phyloP scores from a whole-genome alignment of 805 yeast species.

The Yueomyces sp. region DNA sequence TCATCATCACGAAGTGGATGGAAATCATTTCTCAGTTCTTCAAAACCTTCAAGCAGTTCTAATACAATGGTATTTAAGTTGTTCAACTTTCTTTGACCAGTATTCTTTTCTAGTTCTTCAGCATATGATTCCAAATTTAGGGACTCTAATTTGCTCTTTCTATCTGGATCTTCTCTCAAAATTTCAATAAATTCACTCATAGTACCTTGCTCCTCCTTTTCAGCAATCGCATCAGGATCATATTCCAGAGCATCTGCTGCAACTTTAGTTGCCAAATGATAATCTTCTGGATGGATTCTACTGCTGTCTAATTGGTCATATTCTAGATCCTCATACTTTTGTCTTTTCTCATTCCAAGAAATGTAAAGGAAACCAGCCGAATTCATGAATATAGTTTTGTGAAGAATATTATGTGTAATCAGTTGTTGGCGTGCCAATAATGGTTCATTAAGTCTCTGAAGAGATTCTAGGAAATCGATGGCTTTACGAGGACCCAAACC shows the following conservation, averaged over 20 bases:
- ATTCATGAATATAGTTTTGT: constrained; percentile 76
- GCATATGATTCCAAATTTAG: constrained; percentile 86
- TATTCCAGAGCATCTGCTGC: constrained; percentile 95
- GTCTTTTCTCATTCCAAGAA: constrained; percentile 41
- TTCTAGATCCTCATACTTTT: constrained; percentile 35
- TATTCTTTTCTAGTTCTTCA: constrained; percentile 57
- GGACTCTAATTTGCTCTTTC: constrained; percentile 78
- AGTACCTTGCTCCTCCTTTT: constrained; percentile 29
- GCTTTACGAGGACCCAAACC: constrained; percentile 97
- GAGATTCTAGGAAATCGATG: constrained; percentile 66
- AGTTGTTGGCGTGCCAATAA: constrained; percentile 73
- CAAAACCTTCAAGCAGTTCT: constrained; percentile 79
- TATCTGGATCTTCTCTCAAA: constrained; percentile 52
- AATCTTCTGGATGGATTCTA: constrained; percentile 95
- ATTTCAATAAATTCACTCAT: constrained; percentile 26
- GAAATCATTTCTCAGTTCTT: constrained; percentile 69
- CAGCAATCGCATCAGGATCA: constrained; percentile 85
- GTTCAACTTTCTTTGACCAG: constrained; percentile 24
- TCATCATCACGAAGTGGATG: constrained; percentile 52
- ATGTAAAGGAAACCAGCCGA: constrained; percentile 83
- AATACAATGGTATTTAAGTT: constrained; percentile 24
- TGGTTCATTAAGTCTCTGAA: constrained; percentile 40
- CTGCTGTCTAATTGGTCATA: constrained; percentile 85
- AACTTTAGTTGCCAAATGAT: constrained; percentile 90
- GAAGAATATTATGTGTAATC: constrained; percentile 64